Base-by-base conservation (phyloP, 495 filamentous ascomycete species). In the Trichoderma erinaceum region DNA sequence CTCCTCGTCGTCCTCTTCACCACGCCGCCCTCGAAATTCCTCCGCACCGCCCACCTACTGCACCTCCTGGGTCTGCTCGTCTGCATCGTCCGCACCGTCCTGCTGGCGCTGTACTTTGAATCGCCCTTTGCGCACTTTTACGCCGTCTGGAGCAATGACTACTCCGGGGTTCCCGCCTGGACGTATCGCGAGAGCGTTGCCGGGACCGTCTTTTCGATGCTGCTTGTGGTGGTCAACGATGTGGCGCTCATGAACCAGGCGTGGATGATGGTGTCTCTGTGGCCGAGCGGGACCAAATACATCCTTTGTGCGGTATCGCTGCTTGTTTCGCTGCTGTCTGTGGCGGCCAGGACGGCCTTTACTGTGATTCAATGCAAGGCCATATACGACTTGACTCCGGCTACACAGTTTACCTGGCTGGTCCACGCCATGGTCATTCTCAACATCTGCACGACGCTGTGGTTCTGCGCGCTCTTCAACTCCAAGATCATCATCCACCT, bases 381-480 rank as follows among this genome's bases (percentile, higher is more conserved):
- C 67, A 87, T 90, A 67, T 68, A 89, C 25, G 64, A 72, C 63
- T 63, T 73, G 4, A 50, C 41, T 0, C 68, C 68, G 15, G 23
- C 63, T 27, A 68, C 56, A 46, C 15, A 13, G 16, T 56, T 68
- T 0, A 29, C 78, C 35, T 86, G 82, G 82, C 71, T 93, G 18
- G 78, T 82, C 29, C 81, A 78, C 64, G 78, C 76, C 4, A 79
- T 80, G 64, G 82, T 87, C 68, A 86, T 84, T 48, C 73, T 83
- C 66, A 81, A 87, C 63, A 86, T 88, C 0, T 76, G 85, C 25
- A 87, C 85, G 67, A 89, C 96, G 74, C 90, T 84, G 76, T 90
- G 86, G 81, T 96, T 92, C 79, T 89, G 86, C 67, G 76, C 81
- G 32, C 75, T 95, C 68, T 96, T 97, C 76, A 84, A 87, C 68